phyloP scores from a whole-genome alignment of 164 flowering plant species.

The Vitis amurensis region DNA sequence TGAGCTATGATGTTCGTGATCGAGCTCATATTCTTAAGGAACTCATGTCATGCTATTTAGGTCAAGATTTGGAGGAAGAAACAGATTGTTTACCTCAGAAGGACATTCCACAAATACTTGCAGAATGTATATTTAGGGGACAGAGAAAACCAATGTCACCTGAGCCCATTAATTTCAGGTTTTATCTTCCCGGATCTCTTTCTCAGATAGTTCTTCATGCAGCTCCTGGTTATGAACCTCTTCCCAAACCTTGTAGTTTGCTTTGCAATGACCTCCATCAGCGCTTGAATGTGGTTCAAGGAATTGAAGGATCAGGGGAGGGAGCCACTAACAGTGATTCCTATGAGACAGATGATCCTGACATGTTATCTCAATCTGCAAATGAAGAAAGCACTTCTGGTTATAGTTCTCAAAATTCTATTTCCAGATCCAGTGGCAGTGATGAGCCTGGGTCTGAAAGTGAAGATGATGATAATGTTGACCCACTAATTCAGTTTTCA shows the following conservation, averaged over 20 bases:
- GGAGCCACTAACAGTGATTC: conserved; percentile 30
- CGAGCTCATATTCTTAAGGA: conserved; percentile 68
- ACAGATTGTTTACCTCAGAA: conserved; percentile 11
- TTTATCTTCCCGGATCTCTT: conserved; percentile 98
- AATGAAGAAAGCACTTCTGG: conserved; percentile 65
- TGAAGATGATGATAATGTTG: conserved; percentile 38
- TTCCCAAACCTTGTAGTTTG: conserved; percentile 85
- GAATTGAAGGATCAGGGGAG: conserved; percentile 10
- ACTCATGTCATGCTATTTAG: conserved; percentile 37
- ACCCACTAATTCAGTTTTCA: conserved; percentile 68
- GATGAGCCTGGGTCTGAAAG: conserved; percentile 36
- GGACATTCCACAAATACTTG: conserved; percentile 32
- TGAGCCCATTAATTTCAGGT: conserved; percentile 39
- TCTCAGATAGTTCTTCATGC: conserved; percentile 96
- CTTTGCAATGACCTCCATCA: conserved; percentile 31
- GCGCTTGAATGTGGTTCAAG: conserved; percentile 14
- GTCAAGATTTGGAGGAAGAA: conserved; percentile 32
- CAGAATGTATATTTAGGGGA: conserved; percentile 45
- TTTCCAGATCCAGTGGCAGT: conserved; percentile 37
- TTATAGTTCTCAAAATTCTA: conserved; percentile 57
- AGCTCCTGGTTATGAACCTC: conserved; percentile 97
- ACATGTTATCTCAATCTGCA: conserved; percentile 52
- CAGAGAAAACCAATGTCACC: conserved; percentile 30
- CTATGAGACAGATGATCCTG: conserved; percentile 45
- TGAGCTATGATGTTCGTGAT: conserved; percentile 84